These are phyloP conservation scores for Blastomyces percursus DNA, from an alignment of 2,329 filamentous ascomycete species.

Conservation along the genomic window DNA sequence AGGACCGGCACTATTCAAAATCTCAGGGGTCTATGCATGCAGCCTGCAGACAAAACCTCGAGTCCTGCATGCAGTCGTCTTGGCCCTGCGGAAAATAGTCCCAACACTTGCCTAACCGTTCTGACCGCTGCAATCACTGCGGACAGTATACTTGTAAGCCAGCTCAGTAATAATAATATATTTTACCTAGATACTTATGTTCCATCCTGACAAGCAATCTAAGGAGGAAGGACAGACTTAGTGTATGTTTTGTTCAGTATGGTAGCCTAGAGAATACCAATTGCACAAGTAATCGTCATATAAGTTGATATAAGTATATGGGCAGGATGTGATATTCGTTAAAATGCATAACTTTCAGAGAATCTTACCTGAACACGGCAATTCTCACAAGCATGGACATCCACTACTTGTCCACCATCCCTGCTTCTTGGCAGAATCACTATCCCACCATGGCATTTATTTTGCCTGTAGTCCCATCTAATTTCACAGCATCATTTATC, in stretches of 20 bases:
- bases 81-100: neutral
- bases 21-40: neutral
- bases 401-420: neutral
- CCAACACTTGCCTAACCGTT: neutral
- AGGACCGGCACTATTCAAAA: neutral
- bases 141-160: neutral
- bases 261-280: neutral
- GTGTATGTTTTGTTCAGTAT: neutral
- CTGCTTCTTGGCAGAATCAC: neutral
- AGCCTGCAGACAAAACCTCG: neutral
- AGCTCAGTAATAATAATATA: neutral
- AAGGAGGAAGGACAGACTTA: neutral
- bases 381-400: neutral
- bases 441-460: neutral
- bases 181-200: neutral
- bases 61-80: neutral
- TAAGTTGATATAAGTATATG: neutral
- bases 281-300: neutral
- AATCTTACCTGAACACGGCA: neutral
- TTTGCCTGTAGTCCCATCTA: neutral
- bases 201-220: neutral
- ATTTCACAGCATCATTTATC: neutral
- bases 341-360: neutral
- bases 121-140: neutral
- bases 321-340: neutral